Base-by-base conservation (phyloP, 805 yeast genomes). In the Ogataea neopini region DNA sequence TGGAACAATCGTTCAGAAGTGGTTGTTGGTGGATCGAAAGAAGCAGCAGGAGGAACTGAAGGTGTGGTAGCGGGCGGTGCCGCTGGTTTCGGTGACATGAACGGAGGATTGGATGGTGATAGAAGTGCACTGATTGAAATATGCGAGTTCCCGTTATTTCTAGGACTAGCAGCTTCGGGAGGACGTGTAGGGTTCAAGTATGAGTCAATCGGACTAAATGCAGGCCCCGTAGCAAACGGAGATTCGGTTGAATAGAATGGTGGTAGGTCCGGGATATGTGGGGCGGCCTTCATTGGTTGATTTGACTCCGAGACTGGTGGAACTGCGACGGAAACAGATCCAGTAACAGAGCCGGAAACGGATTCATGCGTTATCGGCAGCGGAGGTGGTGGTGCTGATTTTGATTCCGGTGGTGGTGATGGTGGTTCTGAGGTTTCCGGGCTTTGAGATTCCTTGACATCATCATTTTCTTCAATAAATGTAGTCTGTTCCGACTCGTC, bases 91-190 rank as follows among this genome's bases (percentile, higher is more conserved):
- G 36, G 15, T n/a, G 19, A 28, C 34, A 29, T 14, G 15, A 35
- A n/a, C 14, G 26, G 26, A 10, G 25, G 28, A 10, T 35, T 19
- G 6, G 15, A 14, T n/a, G 41, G 36, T 13, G 37, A 35, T 9
- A 45, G 18, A n/a, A 45, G 44, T n/a, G 48, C 41, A 15, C 40
- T 45, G 34, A 45, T 45, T 3, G 48, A 40, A n/a, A 45, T 39
- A 17, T 45, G 43, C 4, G 48, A 45, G 14, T 42, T 19, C 5
- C 25, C 28, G 29, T 26, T 40, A 14, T 11, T 22, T 14, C 34
- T 43, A 29, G 37, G 26, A 30, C 32, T 28, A 10, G 14, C 32
- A n/a, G 32, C 14, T 6, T 28, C 32, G 14, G 32, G 14, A 28
- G 32, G 14, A 4, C 32, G 32, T n/a, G 11, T 28, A 7, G 32